Evolutionary conservation across 306 rosid species (phyloP).

Genomic region (Erythrophleum fordii): DNA sequence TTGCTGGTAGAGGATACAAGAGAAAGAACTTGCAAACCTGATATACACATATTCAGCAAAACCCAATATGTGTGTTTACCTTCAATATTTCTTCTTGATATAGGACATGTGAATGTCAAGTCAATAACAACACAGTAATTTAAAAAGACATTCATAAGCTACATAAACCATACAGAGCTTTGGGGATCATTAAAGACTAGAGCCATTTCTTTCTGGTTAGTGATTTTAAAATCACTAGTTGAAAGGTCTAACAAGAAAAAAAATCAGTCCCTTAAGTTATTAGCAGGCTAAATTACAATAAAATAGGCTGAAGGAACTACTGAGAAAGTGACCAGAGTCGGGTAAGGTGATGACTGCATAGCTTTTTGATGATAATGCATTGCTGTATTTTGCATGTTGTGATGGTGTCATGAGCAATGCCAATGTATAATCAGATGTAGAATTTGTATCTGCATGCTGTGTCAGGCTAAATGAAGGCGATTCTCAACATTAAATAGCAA

Average conservation of each 20-base stretch:
- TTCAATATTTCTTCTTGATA: conserved; percentile 2
- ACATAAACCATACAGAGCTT: not conserved
- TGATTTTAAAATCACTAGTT: too few species aligned
- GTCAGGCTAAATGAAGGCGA: too few species aligned
- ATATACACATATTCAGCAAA: not conserved
- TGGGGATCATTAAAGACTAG: not conserved
- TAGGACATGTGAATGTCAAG: not conserved
- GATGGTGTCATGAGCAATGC: conserved; percentile 40
- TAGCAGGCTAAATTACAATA: conserved; percentile 17
- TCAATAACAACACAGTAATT: not conserved
- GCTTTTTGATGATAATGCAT: too few species aligned
- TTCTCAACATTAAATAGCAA: too few species aligned
- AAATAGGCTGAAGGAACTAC: conserved; percentile 7
- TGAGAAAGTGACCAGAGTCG: not conserved
- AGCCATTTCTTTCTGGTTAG: not conserved
- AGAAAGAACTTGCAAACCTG: not conserved
- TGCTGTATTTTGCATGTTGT: conserved; percentile 33
- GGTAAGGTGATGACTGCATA: too few species aligned
- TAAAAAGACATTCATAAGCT: not conserved
- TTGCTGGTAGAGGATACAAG: too few species aligned
- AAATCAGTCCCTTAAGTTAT: not conserved
- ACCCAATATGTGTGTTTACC: not conserved
- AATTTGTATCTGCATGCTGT: too few species aligned
- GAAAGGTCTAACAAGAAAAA: too few species aligned
- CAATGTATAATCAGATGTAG: too few species aligned